Base-by-base conservation (phyloP, 1,139 yeast species). In the Groenewaldozyma auringiensis region DNA sequence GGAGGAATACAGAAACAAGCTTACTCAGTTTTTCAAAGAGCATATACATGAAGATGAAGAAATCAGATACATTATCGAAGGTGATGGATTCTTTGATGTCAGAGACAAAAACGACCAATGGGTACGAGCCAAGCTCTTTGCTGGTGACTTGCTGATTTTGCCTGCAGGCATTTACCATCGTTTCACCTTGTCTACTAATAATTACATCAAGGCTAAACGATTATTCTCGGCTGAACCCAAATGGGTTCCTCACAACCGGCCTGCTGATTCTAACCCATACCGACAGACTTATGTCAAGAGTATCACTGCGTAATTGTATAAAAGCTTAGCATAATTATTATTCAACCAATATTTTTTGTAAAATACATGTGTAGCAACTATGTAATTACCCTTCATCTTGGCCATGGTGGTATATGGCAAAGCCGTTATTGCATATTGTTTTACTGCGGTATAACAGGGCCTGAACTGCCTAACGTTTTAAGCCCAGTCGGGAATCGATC, bases 21-120 rank as follows among this genome's bases (percentile, higher is more conserved):
- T 89, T 67, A 69, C 75, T 50, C 74, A 67, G 46, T 89, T 89
- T 65, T 87, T 83, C 68, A 72, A 77, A 42, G 97, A 92, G 63
- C 98, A 92, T 65, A 72, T 86, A 53, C 98, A 92, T 63, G 97
- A 92, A 63, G 98, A 92, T 63, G 98, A 92, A 66, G 98, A 92
- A 69, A 92, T 92, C 62, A 73, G 98, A 53, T 89, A 88, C 66
- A 78, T 88, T 48, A 63, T 83, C 27, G 96, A 83, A 22, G 98
- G 98, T 8, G 85, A 80, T 50, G 97, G 98, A 0, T 92, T 77
- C 65, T 92, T 92, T 62, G 97, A 92, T 60, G 88, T 92, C 8
- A 75, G 96, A 52, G 81, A 78, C 59, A 52, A 63, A 33, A 68
- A 74, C 36, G 88, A 83, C 57, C 66, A 48, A 38, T 92, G 98